A percentile compares a stretch with the other conserved stretches of the same genome.
These are phyloP conservation scores for Xylariaceae sp. DNA, from an alignment of 2,329 filamentous ascomycete genomes.

Conservation along the genomic window DNA sequence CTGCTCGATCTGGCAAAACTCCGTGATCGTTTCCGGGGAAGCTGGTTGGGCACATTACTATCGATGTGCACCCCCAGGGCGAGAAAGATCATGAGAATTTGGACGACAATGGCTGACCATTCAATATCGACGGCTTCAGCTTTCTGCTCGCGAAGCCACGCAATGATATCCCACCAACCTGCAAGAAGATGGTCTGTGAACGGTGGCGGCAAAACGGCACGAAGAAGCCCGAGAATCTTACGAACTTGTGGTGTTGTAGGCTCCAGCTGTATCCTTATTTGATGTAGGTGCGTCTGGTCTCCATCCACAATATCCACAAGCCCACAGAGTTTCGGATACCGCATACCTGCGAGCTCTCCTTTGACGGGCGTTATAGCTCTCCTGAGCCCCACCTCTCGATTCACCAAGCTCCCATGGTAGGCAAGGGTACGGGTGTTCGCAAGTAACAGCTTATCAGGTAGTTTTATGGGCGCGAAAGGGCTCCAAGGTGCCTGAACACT, in stretches of 20 bases:
- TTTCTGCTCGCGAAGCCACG: conserved; percentile 56
- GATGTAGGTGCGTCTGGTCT: conserved; percentile 54
- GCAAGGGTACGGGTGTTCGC: conserved; percentile 57
- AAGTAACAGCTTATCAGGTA: conserved; percentile 53
- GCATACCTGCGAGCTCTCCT: conserved; percentile 48
- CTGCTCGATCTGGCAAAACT: conserved; percentile 31
- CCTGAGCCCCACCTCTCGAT: conserved; percentile 46
- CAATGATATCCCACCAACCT: conserved; percentile 68
- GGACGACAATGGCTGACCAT: conserved; percentile 63
- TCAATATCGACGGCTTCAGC: conserved; percentile 50
- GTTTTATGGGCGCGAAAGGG: conserved; percentile 58
- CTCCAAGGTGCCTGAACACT: conserved; percentile 74
- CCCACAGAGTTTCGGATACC: conserved; percentile 54
- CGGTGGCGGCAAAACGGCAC: conserved; percentile 56
- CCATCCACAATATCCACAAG: conserved; percentile 62
- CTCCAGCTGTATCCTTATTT: conserved; percentile 62
- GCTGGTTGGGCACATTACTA: conserved; percentile 22
- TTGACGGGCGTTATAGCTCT: conserved; percentile 44
- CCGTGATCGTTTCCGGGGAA: conserved; percentile 22
- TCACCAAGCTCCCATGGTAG: conserved; percentile 46
- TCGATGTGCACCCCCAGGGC: conserved; percentile 43
- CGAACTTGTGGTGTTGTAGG: conserved; percentile 59
- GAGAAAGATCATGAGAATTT: conserved; percentile 60
- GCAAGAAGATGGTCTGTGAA: conserved; percentile 58
- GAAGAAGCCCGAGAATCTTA: conserved; percentile 56